phyloP scores from a whole-genome alignment of 2,329 filamentous ascomycete species.

The Calonectria hawksworthii region DNA sequence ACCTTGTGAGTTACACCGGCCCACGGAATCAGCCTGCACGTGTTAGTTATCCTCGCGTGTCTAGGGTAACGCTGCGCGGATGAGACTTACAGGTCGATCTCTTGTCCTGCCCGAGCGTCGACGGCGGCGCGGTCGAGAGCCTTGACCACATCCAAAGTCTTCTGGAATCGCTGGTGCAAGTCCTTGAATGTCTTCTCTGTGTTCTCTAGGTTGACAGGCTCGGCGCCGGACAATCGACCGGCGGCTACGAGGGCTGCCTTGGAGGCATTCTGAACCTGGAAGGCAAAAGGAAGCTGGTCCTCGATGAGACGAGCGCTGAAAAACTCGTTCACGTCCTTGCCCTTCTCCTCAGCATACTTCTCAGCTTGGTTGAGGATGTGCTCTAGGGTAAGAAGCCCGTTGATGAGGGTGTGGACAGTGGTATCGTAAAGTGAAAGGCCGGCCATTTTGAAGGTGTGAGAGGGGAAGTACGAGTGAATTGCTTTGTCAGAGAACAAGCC shows the following conservation, averaged over 20 bases:
- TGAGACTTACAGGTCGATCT: slow-evolving; percentile 30
- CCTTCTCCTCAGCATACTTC: slow-evolving; percentile 37
- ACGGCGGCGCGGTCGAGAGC: slow-evolving; percentile 26
- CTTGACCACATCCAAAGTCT: slow-evolving; percentile 31
- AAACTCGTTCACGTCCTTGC: slow-evolving; percentile 30
- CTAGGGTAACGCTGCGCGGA: background rate
- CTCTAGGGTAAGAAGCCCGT: slow-evolving; percentile 33
- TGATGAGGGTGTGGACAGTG: slow-evolving; percentile 31
- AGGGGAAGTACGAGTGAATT: background rate
- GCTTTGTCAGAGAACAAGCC: background rate
- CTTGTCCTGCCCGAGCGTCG: slow-evolving; percentile 28
- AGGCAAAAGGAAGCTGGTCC: slow-evolving; percentile 36
- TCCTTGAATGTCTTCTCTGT: slow-evolving; percentile 32
- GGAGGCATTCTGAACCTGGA: slow-evolving; percentile 37
- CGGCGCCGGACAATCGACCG: slow-evolving; percentile 34
- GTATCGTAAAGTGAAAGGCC: slow-evolving; percentile 34
- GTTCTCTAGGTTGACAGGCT: slow-evolving; percentile 23
- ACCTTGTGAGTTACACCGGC: slow-evolving; percentile 29
- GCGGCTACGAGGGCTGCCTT: slow-evolving; percentile 31
- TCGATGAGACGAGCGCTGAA: slow-evolving; percentile 33
- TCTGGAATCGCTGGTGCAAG: slow-evolving; percentile 31
- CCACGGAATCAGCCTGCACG: slow-evolving; percentile 5
- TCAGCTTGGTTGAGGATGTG: slow-evolving; percentile 37
- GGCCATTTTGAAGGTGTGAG: slow-evolving; percentile 24
- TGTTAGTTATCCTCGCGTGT: slow-evolving; percentile 11